Conservation (phyloP, 306 rosid species). For the Biancaea sappan region DNA sequence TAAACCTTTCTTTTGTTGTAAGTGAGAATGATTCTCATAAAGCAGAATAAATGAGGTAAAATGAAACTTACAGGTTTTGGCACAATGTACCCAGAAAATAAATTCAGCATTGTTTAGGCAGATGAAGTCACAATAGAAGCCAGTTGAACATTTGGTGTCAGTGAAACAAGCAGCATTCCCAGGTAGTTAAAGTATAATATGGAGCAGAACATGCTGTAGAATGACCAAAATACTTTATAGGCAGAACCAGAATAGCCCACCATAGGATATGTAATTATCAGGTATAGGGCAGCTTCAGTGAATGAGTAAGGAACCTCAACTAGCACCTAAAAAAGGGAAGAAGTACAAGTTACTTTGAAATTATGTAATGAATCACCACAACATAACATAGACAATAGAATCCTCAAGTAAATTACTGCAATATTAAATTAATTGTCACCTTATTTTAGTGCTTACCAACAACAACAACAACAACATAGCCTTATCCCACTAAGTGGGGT, state of each 20-base stretch:
- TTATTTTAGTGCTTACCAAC: neutral
- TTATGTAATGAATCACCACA: neutral
- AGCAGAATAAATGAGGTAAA: neutral
- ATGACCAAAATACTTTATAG: conserved; percentile 65
- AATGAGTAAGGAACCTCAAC: conserved; percentile 66
- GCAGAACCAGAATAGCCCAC: conserved; percentile 52
- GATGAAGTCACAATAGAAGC: conserved; percentile 56
- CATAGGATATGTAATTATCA: conserved; percentile 68
- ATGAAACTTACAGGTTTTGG: conserved; percentile 58
- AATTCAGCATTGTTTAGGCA: conserved; percentile 51
- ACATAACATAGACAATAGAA: neutral
- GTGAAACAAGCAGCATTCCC: conserved; percentile 67
- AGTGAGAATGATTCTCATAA: neutral
- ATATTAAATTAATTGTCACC: neutral
- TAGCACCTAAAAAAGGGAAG: conserved; percentile 45
- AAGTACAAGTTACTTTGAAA: conserved; percentile 7
- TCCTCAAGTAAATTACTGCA: neutral
- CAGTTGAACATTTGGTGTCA: conserved; percentile 66
- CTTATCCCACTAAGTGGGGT: no score
- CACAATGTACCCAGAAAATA: conserved; percentile 63
- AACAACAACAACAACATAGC: neutral
- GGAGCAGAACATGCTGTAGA: conserved; percentile 56
- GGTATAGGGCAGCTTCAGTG: conserved; percentile 46
- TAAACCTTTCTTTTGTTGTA: neutral
- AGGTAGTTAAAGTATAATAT: conserved; percentile 55